Percentiles rank a stretch among this genome's conserved stretches.
Conservation (phyloP, 306 rosid species). For the Chamaecrista fasciculata region DNA sequence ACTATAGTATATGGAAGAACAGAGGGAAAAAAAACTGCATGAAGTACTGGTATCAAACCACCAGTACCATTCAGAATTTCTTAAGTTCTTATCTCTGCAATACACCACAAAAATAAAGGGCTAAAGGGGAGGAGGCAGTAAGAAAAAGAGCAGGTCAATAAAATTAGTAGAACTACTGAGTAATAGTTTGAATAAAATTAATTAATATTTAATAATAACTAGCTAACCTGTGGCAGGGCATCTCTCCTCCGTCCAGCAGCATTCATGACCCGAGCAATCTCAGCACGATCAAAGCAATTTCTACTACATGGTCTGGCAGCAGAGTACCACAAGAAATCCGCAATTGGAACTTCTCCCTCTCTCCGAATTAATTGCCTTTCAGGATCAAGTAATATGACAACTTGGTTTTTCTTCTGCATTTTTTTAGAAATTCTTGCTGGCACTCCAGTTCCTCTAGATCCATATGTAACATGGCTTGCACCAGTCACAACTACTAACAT, state of each 20-base stretch:
- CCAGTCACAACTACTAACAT: slow-evolving; percentile 88
- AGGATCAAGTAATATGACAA: slow-evolving; percentile 83
- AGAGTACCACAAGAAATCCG: slow-evolving; percentile 97
- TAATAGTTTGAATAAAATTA: background rate
- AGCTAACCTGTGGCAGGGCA: slow-evolving; percentile 90
- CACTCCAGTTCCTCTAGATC: slow-evolving; percentile 86
- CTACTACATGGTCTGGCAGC: slow-evolving; percentile 88
- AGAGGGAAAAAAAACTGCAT: background rate
- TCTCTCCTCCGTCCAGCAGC: slow-evolving; percentile 95
- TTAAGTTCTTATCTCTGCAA: slow-evolving; percentile 9
- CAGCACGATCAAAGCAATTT: slow-evolving; percentile 97
- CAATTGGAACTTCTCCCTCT: slow-evolving; percentile 95
- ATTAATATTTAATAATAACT: no score
- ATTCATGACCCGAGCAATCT: slow-evolving; percentile 96
- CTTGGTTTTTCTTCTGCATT: slow-evolving; percentile 88
- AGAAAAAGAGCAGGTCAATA: background rate
- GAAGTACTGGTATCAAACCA: background rate
- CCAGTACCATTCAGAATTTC: slow-evolving; percentile 12
- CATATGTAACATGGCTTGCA: slow-evolving; percentile 85
- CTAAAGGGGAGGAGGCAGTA: background rate
- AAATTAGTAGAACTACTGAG: slow-evolving; percentile 1
- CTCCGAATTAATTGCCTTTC: slow-evolving; percentile 83
- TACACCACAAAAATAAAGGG: slow-evolving; percentile 22
- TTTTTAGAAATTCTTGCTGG: slow-evolving; percentile 89
- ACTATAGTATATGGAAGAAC: background rate